Conservation (phyloP, 208 protist genomes). For the Vickermania ingenoplastis region DNA sequence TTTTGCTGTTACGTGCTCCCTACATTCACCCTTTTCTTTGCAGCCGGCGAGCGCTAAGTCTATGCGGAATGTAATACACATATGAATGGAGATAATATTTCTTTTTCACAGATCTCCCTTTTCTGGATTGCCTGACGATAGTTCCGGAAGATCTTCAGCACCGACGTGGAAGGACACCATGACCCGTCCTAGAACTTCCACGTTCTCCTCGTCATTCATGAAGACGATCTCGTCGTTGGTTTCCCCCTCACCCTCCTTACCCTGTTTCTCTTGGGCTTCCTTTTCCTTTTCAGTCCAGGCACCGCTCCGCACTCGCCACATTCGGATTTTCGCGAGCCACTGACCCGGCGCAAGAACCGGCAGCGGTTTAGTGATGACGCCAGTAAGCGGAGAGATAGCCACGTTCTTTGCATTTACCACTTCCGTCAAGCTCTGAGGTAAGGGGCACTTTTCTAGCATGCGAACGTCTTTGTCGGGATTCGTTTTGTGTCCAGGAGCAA, state of each 20-base stretch:
- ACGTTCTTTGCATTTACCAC: not conserved
- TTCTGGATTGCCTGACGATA: no score
- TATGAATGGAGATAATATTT: no score
- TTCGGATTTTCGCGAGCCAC: not conserved
- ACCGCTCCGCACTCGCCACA: not conserved
- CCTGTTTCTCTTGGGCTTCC: no score
- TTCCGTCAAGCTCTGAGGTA: not conserved
- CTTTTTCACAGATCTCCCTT: no score
- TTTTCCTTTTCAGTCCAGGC: not conserved
- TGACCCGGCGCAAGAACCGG: slow-evolving; percentile 29
- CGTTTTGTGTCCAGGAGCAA: slow-evolving; percentile 32
- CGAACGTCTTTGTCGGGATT: slow-evolving; percentile 11
- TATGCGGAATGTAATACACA: no score
- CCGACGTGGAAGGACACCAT: slow-evolving; percentile 21
- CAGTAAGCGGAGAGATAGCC: slow-evolving; percentile 13
- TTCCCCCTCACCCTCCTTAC: not conserved
- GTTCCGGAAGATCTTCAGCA: slow-evolving; percentile 33
- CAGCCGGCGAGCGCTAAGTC: no score
- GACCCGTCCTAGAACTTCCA: not conserved
- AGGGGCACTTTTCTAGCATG: not conserved
- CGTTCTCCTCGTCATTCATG: not conserved
- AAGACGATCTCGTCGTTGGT: not conserved
- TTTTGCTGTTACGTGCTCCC: no score
- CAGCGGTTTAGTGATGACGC: slow-evolving; percentile 47
- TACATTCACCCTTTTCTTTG: no score